Evolutionary conservation across 805 yeast genomes (phyloP), one percentile per base, ranked within the genome.

Genomic region (Kuraishia hungarica): DNA sequence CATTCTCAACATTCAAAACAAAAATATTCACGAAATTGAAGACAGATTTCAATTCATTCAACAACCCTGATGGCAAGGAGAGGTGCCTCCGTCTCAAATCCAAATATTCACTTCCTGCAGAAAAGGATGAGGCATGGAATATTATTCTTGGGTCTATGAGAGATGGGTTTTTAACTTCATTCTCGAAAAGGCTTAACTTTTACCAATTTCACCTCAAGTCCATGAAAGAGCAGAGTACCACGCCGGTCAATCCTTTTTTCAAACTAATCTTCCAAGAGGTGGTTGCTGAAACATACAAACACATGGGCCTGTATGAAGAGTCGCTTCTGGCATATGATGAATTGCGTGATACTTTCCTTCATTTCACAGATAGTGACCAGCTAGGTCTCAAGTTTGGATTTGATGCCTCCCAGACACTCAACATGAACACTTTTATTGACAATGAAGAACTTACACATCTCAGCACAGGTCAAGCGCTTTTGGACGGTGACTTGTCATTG

Each of bases 221-320:
- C 61, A 62, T 60, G 56, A 55, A 20, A 39, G 39, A 15, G 57
- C 60, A 52, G 56, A 57, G 47, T 54, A 58, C 19, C 24, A 15
- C 48, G 13, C 21, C 53, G 47, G 52, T 61, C 10, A 58, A 56
- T 35, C 58, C 60, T 3, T 39, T 15, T 28, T 55, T 56, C 28
- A 49, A 51, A 5, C 53, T 60, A 17, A 48, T 57, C 2, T 53
- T 56, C 15, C 58, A 60, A 39, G 53, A 57, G 22, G 74, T 72
- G 56, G 69, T 75, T 19, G 70, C 72, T 51, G 69, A 72, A 52
- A 62, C 78, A 39, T 63, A 58, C 54, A 51, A 78, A 54, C 78
- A 78, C 51, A 73, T 89, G 70, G 76, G 77, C 24, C 75, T 87
- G 23, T 67, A 73, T 24, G 86, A 84, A 26, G 92, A 87, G 53